Base-by-base conservation (phyloP, 371 early-diverging fungal species). In the Zancudomyces culisetae region DNA sequence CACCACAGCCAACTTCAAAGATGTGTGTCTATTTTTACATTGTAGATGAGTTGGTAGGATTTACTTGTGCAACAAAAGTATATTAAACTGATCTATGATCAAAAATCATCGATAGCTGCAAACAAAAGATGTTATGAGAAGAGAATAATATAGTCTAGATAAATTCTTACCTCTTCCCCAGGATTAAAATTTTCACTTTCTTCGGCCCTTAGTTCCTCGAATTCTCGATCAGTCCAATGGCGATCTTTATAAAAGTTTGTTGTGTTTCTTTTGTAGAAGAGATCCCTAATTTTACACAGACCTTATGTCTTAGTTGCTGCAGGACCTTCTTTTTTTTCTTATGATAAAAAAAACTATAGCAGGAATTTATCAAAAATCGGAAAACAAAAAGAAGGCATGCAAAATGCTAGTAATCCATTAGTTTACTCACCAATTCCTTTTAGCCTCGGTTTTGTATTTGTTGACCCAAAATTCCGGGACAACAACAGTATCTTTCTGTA, bases 141-240 rank as follows among this genome's bases (percentile, higher is more conserved):
- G n/a, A n/a, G n/a, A n/a, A n/a, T n/a, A n/a, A n/a, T n/a, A n/a
- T n/a, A n/a, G n/a, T n/a, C n/a, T n/a, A n/a, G n/a, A n/a, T n/a
- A n/a, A n/a, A n/a, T n/a, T n/a, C n/a, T n/a, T n/a, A n/a, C n/a
- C n/a, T n/a, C n/a, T n/a, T n/a, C n/a, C n/a, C n/a, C n/a, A n/a
- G n/a, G n/a, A n/a, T n/a, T n/a, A n/a, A n/a, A n/a, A n/a, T 43
- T 27, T 35, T 42, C 53, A 39, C 54, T 56, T 27, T 56, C 59
- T 45, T 59, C 61, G 20, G 58, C 66, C 53, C 60, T 58, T 40
- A 89, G 70, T 59, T 93, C 89, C n/a, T 75, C 75, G 66, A 95
- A 97, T 66, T 95, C 97, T 2, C 87, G 72, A 59, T 88, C 87
- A 1, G 89, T 85, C 95, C 95, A 94, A 66, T 92, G 87, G 28